These are phyloP conservation scores for Paraurostyla sp. DNA, from an alignment of 73 alveolate species.

Conservation along the genomic window DNA sequence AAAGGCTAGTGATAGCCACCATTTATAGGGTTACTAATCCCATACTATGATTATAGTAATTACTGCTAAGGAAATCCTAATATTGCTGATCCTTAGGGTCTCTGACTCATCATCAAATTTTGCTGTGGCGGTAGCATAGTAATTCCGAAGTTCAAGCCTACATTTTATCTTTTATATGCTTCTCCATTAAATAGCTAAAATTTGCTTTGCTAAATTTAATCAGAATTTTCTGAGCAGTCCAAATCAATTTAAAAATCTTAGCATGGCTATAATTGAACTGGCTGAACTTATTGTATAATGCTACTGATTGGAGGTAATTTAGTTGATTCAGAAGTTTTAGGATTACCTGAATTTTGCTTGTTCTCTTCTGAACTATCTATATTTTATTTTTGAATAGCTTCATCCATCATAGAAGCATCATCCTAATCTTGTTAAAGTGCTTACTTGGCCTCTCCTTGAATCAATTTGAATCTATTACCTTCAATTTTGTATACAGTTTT, in stretches of 20 bases:
- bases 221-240: constrained; percentile 31
- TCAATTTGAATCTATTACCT: constrained; percentile 6
- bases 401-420: neutral
- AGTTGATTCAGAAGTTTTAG: no score
- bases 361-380: no score
- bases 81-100: neutral
- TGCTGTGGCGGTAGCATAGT: no score
- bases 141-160: no score
- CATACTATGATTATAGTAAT: neutral
- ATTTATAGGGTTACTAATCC: no score
- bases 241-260: constrained; percentile 7
- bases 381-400: no score
- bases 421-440: neutral
- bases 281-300: no score
- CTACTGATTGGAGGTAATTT: no score
- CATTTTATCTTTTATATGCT: neutral
- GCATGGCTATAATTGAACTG: neutral
- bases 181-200: neutral
- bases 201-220: no score
- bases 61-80: neutral
- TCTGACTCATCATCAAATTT: no score
- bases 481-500: neutral
- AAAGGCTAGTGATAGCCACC: no score
- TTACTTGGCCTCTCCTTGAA: neutral
- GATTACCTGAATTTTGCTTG: no score